Evolutionary conservation across 176 grass and related monocot genomes (phyloP), one percentile per base, ranked within the genome.

Genomic region (Oryza longistaminata): DNA sequence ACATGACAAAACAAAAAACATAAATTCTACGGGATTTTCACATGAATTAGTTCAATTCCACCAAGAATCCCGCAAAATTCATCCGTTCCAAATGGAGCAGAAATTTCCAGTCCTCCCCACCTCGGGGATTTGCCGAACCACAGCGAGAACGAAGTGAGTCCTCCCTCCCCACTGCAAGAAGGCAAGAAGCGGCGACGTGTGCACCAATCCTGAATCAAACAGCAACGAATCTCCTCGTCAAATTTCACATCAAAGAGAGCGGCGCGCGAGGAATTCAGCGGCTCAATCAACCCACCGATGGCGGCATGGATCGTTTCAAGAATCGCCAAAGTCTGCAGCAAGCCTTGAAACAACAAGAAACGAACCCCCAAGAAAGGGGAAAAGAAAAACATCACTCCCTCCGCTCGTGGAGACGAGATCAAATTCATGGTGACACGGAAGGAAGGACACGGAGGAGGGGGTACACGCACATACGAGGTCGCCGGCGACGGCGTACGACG

Each of bases 151-250:
- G 81, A 98, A 98, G 81, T 98, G 93, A 70, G 89, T 95, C 83
- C 96, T 90, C 80, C 96, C 93, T 64, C 83, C 89, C 93, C 96
- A 98, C 75, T 95, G 96, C 85, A 98, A 45, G 75, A 98, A 89
- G 10, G 93, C 53, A 64, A 93, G 81, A 61, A 95, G 44, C 45
- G 85, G 84, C 39, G 83, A 13, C 7, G 90, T 85, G 77, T 90
- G 91, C 81, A 98, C 93, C 89, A 98, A 75, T 50, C 96, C 96
- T 95, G 48, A 72, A 88, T 11, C 74, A 50, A 74, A 85, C 17
- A 16, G 17, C 15, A 55, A 45, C 55, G 13, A 44, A 10, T 24
- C 25, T 1, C 64, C 8, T 29, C 37, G 9, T 88, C 81, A 90
- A 90, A 44, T 50, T 50, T 55, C 10, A 77, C 5, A 70, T 13